Evolutionary conservation across 2,329 filamentous ascomycete genomes (phyloP), one percentile per base, ranked within the genome.

Genomic region (Claviceps digitariae): DNA sequence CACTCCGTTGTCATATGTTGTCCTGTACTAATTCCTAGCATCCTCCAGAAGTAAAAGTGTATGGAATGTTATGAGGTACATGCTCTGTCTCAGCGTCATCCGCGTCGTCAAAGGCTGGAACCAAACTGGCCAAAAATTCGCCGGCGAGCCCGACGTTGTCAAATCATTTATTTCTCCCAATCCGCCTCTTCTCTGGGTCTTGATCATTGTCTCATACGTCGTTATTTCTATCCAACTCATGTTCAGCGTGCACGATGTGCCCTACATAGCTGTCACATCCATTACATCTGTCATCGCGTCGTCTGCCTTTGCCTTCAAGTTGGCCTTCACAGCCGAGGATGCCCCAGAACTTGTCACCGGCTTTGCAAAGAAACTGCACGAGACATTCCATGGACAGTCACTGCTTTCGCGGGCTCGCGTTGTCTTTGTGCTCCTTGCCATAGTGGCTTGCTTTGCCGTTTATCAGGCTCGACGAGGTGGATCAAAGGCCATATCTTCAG

Each of bases 41-140:
- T 23, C 17, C 15, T n/a, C 9, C 8, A 69, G 65, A 29, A 59
- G 57, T 5, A 61, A 60, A 10, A 63, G 63, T 1, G 44, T 65
- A 0, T 49, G 63, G 5, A 63, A 65, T 8, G 58, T 64, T 1
- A 41, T 78, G 15, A 63, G 60, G 56, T 55, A 64, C 9, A 27
- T 67, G 5, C 61, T 76, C 34, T 72, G 86, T 0, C 72, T 91
- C 8, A 62, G 75, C 1, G 69, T 80, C 8, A 77, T 87, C 52
- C 79, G 90, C 38, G 61, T 95, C 2, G 72, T 82, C 40, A 75
- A 88, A 45, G 79, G 85, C 53, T 98, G 91, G 91, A 97, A 97
- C 63, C 93, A 97, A 67, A 97, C 93, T 0, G 93, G 93, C 4
- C 91, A 97, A 64, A 98, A 98, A 67, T 90, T 89, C 61, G 86